Evolutionary conservation across 2,329 filamentous ascomycete species (phyloP), one percentile per base, ranked within the genome.

Genomic region (Claviceps cyperi): DNA sequence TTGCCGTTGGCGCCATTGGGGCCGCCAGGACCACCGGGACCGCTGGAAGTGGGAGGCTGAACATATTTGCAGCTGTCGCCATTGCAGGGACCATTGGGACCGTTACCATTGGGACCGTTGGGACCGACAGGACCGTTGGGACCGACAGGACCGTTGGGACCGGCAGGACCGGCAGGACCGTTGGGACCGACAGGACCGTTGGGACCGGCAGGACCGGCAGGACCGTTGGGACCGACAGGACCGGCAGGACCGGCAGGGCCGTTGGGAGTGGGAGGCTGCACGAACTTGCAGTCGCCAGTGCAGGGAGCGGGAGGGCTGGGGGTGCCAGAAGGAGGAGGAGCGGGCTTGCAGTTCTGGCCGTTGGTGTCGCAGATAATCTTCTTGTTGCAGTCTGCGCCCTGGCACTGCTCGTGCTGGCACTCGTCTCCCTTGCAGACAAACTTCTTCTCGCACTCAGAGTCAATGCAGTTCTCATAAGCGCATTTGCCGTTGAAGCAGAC

Each of bases 401-500:
- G 46, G 57, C 64, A 66, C 19, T 52, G 50, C 52, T 61, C 59
- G 51, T 62, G 58, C 54, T 57, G 54, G 59, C 59, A 66, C 22
- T 62, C 52, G 9, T 60, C 49, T 43, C 58, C 58, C 32, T 58
- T 55, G 59, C 66, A 68, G 57, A 62, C 56, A 40, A 60, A 56
- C 53, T 66, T 63, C 58, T 63, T 62, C 48, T 56, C 53, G 57
- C 62, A 65, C 48, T 60, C 57, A 4, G 63, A 54, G 36, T 56
- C 55, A 46, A 55, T 51, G 58, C 60, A 61, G 47, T 59, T 53
- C 54, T 59, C 60, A 24, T 57, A 49, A 17, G 52, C 51, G 57
- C 64, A 68, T 50, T 61, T 54, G 50, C 55, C 57, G 44, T 60
- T 58, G 52, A 57, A 57, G 62, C 64, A 68, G 57, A 61, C 55